Evolutionary conservation across 441 rosid genomes (phyloP).

Genomic region (Euphorbia celastroides): DNA sequence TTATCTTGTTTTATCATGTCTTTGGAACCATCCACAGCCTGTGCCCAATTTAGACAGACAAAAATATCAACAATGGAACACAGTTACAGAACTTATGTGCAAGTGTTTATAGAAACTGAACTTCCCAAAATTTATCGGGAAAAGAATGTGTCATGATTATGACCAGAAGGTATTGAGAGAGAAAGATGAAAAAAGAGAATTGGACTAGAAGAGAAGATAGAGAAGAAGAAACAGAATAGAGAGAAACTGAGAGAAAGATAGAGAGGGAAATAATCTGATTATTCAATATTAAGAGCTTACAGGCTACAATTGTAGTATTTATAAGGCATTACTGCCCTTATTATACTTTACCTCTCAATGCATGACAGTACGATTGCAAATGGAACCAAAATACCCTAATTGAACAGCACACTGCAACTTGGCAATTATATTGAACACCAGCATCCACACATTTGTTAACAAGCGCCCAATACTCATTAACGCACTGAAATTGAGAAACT

Average conservation of each 20-base stretch:
- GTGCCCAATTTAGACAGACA: slow-evolving; percentile 18
- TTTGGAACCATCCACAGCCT: slow-evolving; percentile 47
- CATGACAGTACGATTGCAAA: too few species aligned
- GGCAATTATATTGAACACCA: neutral
- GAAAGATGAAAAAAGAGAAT: too few species aligned
- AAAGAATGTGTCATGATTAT: too few species aligned
- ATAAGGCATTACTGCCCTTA: too few species aligned
- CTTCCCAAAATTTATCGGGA: too few species aligned
- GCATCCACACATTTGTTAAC: neutral
- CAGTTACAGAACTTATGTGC: slow-evolving; percentile 6
- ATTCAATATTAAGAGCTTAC: too few species aligned
- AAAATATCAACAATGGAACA: slow-evolving; percentile 7
- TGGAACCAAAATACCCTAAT: neutral
- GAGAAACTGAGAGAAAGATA: too few species aligned
- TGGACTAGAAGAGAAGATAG: too few species aligned
- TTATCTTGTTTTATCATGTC: slow-evolving; percentile 49
- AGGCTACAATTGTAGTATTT: too few species aligned
- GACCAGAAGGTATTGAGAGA: neutral
- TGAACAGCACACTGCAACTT: neutral
- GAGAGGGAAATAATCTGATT: too few species aligned
- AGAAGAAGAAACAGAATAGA: too few species aligned
- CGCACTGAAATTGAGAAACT: slow-evolving; percentile 2
- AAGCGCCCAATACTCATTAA: neutral
- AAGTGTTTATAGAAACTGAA: neutral
- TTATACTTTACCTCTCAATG: too few species aligned